These are phyloP conservation scores for Annulohypoxylon truncatum DNA, from an alignment of 2,329 filamentous ascomycete species.

Conservation along the genomic window DNA sequence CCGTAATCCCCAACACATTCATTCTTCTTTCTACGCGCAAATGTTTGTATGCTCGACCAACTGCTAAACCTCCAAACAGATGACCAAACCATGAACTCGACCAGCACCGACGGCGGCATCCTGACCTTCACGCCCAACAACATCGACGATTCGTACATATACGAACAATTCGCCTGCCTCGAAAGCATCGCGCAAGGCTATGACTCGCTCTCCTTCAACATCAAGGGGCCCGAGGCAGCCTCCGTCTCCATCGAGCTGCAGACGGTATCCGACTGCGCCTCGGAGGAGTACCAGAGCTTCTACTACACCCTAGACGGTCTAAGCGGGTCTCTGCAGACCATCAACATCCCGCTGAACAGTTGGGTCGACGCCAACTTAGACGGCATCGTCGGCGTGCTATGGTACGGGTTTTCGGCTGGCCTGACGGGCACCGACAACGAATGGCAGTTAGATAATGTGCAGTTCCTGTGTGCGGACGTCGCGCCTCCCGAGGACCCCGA, in stretches of 20 bases:
- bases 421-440: conserved; percentile 50
- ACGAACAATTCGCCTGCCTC: conserved; percentile 47
- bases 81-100: conserved; percentile 46
- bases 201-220: conserved; percentile 45
- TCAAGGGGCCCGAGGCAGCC: conserved; percentile 48
- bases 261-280: conserved; percentile 40
- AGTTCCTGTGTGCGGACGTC: conserved; percentile 55
- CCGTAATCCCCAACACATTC: no score
- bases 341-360: conserved; percentile 61
- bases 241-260: conserved; percentile 49
- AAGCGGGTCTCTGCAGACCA: conserved; percentile 61
- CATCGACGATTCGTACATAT: conserved; percentile 45
- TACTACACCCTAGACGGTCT: conserved; percentile 59
- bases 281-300: conserved; percentile 52
- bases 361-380: conserved; percentile 63
- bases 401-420: conserved; percentile 50
- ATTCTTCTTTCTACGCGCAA: neutral
- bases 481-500: conserved; percentile 34
- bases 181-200: conserved; percentile 39
- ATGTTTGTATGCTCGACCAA: neutral
- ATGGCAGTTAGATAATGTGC: conserved; percentile 63
- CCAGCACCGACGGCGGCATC: conserved; percentile 40
- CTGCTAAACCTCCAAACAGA: conserved; percentile 37
- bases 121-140: conserved; percentile 45
- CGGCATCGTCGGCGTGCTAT: conserved; percentile 59